Base-by-base conservation (phyloP, 257 asterid species). In the Przewalskia tangutica region DNA sequence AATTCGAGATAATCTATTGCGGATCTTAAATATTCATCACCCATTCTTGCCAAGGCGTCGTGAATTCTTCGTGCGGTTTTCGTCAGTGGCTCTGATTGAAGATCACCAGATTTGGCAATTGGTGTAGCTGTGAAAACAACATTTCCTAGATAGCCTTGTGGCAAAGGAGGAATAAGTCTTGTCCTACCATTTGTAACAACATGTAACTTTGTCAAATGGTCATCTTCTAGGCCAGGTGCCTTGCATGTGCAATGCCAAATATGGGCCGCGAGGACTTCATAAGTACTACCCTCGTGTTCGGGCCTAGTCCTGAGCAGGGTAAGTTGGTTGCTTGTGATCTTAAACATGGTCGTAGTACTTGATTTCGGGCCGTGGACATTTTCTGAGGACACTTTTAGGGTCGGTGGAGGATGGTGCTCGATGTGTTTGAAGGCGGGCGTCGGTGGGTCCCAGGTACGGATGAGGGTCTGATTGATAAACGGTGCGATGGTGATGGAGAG, bases 201-300 rank as follows among this genome's bases (percentile, higher is more conserved):
- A 81, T 90, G 89, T 70, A 91, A 87, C 86, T 90, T 89, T 8
- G 96, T 88, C 20, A 71, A 79, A 78, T 93, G 96, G 55, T 90
- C 92, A 20, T 80, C 66, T 3, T 59, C 56, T 60, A 90, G 93
- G 62, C 88, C 86, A 3, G 94, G 91, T 6, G 95, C 94, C 59
- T 82, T 86, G 90, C 94, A 89, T 1, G 92, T 87, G 79, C 93
- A 88, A 48, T 93, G 92, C 97, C 97, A 93, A 42, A 91, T 88
- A 70, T 93, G 97, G 5, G 97, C 97, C 1, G 91, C 93, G 8
- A 93, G 87, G 34, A 90, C 86, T 86, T 91, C 97, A 54, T 89
- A 93, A 4, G 94, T 77, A 85, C 90, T 91, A 80, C 87, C 89
- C 70, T 84, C 85, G 14, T 80, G 68, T 55, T 82, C 75, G 32